Evolutionary conservation across 305 asterid genomes (phyloP), one percentile per base, ranked within the genome.

Genomic region (Rubia peregrina): DNA sequence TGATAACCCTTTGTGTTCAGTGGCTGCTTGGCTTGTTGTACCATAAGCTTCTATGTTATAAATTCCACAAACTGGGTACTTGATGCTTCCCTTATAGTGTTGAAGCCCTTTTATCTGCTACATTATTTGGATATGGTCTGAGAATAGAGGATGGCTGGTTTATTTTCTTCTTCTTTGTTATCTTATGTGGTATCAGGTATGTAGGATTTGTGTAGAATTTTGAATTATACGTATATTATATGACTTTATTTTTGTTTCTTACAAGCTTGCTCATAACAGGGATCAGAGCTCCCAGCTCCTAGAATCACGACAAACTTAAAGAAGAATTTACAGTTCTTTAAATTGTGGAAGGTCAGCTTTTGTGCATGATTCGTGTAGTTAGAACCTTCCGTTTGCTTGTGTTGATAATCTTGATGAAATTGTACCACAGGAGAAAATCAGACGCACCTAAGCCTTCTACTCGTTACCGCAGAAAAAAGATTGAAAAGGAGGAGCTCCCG

Each of bases 241-340:
- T 24, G 26, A 51, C 19, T 59, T 16, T 46, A 30, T 19, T 53
- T 75, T 42, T 76, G 41, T 71, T 11, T 61, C 46, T 74, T 46
- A 80, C 67, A 61, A 64, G 43, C 71, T 76, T 77, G 61, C 64
- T 75, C 69, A 70, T 57, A 13, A 40, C 81, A 93, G 98, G 92
- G 85, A 61, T 74, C 90, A 11, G 90, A 89, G 73, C 84, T 79
- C 40, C 78, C 85, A 43, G 88, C 97, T 81, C 96, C 94, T 48
- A 86, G 98, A 80, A 93, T 93, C 71, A 90, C 92, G 30, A 78
- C 97, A 68, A 89, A 90, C 73, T 83, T 93, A 83, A 90, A 90
- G 90, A 97, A 89, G 83, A 93, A 85, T 83, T 81, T 93, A 83
- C 95, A 84, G 87, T 89, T 87, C 79, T 70, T 93, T 65, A 89